These are phyloP conservation scores for Gymnopus androsaceus DNA, from an alignment of 1,284 basidiomycete genomes.

Conservation along the genomic window DNA sequence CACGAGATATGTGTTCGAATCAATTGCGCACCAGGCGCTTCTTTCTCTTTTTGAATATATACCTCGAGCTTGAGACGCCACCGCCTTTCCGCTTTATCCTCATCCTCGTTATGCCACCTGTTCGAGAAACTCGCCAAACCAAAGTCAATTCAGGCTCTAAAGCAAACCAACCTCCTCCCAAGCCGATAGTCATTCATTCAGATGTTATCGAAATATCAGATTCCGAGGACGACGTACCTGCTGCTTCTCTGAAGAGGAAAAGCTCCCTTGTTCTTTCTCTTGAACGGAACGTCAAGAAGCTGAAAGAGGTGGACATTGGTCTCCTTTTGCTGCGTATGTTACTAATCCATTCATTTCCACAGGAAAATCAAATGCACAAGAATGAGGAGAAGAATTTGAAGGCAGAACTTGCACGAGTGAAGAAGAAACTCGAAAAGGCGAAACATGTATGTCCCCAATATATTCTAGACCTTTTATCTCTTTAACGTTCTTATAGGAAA, in stretches of 20 bases:
- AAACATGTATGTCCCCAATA: too few species aligned
- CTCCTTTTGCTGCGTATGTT: neutral
- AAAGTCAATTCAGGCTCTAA: neutral
- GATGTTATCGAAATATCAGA: slow-evolving; percentile 12
- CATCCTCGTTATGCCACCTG: too few species aligned
- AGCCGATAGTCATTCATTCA: neutral
- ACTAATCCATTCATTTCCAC: neutral
- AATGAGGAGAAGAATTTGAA: neutral
- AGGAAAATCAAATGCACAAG: slow-evolving; percentile 5
- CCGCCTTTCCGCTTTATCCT: too few species aligned
- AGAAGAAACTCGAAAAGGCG: too few species aligned
- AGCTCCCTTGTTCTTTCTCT: slow-evolving; percentile 1
- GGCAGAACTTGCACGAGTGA: neutral
- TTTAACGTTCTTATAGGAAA: neutral
- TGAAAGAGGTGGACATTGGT: slow-evolving; percentile 11
- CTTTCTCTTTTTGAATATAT: too few species aligned
- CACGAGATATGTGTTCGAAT: too few species aligned
- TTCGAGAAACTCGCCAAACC: too few species aligned
- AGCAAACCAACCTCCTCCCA: neutral
- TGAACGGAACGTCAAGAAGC: slow-evolving; percentile 10
- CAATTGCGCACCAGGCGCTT: too few species aligned
- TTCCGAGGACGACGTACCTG: neutral
- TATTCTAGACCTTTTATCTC: neutral
- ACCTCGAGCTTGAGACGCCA: too few species aligned
- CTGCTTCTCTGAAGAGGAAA: neutral